A percentile compares a stretch with the other conserved stretches of the same genome.
Evolutionary conservation across 1,284 basidiomycete genomes (phyloP).

Genomic region (Papiliotrema laurentii): DNA sequence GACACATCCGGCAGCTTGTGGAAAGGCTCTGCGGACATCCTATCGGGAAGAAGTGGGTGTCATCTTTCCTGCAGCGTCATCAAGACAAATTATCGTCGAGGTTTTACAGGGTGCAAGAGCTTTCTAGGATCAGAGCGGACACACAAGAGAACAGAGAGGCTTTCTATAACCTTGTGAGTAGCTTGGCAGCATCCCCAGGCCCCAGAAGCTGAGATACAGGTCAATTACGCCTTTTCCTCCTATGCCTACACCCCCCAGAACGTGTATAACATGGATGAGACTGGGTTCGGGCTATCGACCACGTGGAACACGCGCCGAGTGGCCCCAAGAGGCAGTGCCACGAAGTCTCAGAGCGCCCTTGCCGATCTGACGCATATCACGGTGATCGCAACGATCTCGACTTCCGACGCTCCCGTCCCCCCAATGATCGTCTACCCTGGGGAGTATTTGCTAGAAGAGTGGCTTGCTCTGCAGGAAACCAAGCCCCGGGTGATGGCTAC

Average conservation of each 20-base stretch:
- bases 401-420: conserved; percentile 6
- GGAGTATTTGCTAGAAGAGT: background rate
- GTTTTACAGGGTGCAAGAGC: conserved; percentile 4
- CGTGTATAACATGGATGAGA: conserved; percentile 16
- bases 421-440: conserved; percentile 11
- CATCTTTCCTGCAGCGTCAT: conserved; percentile 5
- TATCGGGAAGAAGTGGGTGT: conserved; percentile 6
- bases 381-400: conserved; percentile 3
- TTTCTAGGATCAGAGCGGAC: conserved; percentile 7
- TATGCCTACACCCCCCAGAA: conserved; percentile 2
- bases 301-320: background rate
- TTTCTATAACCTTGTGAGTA: conserved; percentile 9
- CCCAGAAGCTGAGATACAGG: conserved; percentile 3
- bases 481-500: background rate
- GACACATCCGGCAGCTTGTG: conserved; percentile 7
- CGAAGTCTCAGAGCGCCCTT: background rate
- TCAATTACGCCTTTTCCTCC: background rate
- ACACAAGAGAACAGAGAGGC: conserved; percentile 3
- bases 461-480: background rate
- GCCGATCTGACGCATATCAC: conserved; percentile 5
- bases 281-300: conserved; percentile 2
- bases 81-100: background rate
- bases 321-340: background rate
- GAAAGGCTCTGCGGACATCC: background rate
- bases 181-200: no score